These are phyloP conservation scores for Apiotrichum gamsii DNA, from an alignment of 1,284 basidiomycete species.

Conservation along the genomic window DNA sequence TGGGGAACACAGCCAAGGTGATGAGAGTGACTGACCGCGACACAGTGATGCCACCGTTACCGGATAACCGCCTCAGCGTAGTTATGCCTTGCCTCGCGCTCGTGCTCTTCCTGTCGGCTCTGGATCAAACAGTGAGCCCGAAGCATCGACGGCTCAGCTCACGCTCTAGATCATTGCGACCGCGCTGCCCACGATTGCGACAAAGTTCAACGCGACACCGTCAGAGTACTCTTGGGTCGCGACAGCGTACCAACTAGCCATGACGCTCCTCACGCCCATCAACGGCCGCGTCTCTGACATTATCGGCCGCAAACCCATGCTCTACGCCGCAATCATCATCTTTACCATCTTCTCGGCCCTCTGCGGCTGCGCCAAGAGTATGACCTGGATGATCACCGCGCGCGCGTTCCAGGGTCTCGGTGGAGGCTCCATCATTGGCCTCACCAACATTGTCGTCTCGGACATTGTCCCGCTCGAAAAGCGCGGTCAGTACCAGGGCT, in stretches of 20 bases:
- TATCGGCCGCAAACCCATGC: constrained; percentile 39
- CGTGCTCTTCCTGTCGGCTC: constrained; percentile 39
- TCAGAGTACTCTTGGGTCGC: constrained; percentile 36
- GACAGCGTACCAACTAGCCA: constrained; percentile 34
- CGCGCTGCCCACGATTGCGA: constrained; percentile 31
- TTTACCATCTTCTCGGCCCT: constrained; percentile 37
- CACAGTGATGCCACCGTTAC: no score
- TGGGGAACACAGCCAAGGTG: no score
- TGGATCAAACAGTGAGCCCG: constrained; percentile 29
- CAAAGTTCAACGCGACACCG: constrained; percentile 27
- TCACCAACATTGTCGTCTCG: constrained; percentile 18
- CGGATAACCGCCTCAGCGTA: no score
- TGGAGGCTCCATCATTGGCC: constrained; percentile 37
- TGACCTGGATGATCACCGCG: constrained; percentile 33
- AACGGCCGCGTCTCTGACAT: constrained; percentile 42
- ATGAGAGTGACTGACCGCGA: no score
- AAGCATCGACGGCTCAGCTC: no score
- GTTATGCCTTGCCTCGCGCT: constrained; percentile 36
- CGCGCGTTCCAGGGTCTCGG: constrained; percentile 41
- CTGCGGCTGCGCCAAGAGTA: constrained; percentile 40
- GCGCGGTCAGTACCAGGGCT: constrained; percentile 46
- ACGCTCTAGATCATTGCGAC: constrained; percentile 30
- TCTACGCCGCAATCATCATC: constrained; percentile 37
- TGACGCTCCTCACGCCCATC: constrained; percentile 33
- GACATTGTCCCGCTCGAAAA: constrained; percentile 41